Conservation (phyloP, 2,329 filamentous ascomycete genomes). For the Metarhizium album region DNA sequence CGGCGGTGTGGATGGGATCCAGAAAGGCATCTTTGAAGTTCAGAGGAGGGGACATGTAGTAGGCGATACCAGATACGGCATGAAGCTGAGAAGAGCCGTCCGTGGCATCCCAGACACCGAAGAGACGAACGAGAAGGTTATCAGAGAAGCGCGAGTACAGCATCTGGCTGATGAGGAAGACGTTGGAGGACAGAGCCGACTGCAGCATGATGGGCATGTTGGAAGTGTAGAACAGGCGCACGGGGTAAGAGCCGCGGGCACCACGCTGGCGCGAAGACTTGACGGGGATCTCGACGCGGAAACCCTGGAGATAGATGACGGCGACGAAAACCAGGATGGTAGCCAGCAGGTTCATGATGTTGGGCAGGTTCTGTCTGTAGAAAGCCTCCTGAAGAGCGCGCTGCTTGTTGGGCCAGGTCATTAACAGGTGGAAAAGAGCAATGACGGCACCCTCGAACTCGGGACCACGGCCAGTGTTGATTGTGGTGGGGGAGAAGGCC, state of each 20-base stretch:
- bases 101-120: conserved; percentile 97
- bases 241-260: conserved; percentile 93
- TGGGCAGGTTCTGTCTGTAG: conserved; percentile 98
- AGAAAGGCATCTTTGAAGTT: conserved; percentile 96
- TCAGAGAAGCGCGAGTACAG: conserved; percentile 98
- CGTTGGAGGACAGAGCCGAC: conserved; percentile 95
- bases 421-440: conserved; percentile 90
- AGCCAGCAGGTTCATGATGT: conserved; percentile 96
- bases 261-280: conserved; percentile 99
- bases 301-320: conserved; percentile 98
- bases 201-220: conserved; percentile 99
- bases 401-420: conserved; percentile 99
- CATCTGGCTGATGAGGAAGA: conserved; percentile 99
- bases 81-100: conserved; percentile 94
- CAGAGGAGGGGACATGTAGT: conserved; percentile 98
- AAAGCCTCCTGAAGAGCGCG: conserved; percentile 96
- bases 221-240: conserved; percentile 99
- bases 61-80: conserved; percentile 85
- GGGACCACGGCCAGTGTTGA: conserved; percentile 97
- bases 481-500: conserved; percentile 97
- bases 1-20: conserved; percentile 89
- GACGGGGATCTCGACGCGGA: conserved; percentile 99
- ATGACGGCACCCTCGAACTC: conserved; percentile 99
- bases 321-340: conserved; percentile 90
- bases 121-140: conserved; percentile 93